Evolutionary conservation across 805 yeast species (phyloP), one percentile per base, ranked within the genome.

Genomic region (Cyberlindnera suaveolens): DNA sequence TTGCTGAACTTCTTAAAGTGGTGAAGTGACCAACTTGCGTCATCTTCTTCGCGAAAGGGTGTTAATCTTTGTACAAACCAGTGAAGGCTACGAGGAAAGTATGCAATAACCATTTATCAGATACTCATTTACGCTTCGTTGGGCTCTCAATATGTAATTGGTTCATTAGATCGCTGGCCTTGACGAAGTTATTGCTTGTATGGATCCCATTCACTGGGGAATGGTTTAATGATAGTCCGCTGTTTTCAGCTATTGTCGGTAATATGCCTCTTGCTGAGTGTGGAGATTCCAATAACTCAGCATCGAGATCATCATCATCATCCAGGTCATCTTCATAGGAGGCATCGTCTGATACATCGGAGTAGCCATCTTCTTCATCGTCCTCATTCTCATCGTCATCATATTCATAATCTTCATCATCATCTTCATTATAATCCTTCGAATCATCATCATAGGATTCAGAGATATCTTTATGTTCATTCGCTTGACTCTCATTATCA

Each of bases 291-390:
- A 60, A 52, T 14, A 57, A 49, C 26, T 60, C 67, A 23, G 54
- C 65, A 39, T 59, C 64, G 10, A 58, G 41, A 29, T 56, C 60
- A n/a, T 55, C 58, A 30, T 61, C 62, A 7, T 52, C 61, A 32
- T 48, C 50, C 16, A 44, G 47, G 10, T 48, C 49, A 18, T 42
- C 48, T 13, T 36, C 43, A 8, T 44, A 41, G 6, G 61, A 64
- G 2, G 53, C 64, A 9, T 56, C 61, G 9, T 33, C 36, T 9
- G 35, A 10, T 53, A 46, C 53, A 19, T 50, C 56, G 6, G 56
- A 59, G 8, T 49, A 54, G 9, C 50, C 51, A 11, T 40, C 52
- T 9, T 43, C 45, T 10, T 45, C 51, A 17, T 46, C 58, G 15
- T 50, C 52, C 18, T 50, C 52, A 13, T 48, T 49, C 31, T 45